Base-by-base conservation (phyloP, 2,329 filamentous ascomycete species). In the Balansia obtecta region DNA sequence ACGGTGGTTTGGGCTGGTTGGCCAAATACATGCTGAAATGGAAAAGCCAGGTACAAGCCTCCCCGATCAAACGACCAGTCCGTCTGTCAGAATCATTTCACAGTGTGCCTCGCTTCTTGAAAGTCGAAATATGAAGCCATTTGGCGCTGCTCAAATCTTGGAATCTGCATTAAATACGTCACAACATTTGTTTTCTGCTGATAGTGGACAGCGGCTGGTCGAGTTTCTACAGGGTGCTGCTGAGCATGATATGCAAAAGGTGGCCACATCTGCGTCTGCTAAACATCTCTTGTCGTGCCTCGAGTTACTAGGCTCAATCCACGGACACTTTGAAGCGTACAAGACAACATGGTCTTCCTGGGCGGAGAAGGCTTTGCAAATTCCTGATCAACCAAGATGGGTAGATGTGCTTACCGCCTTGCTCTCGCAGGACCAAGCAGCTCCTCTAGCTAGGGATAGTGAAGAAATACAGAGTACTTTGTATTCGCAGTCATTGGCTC, bases 211-310 rank as follows among this genome's bases (percentile, higher is more conserved):
- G 7, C 58, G 65, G 1, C 65, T 82, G 12, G 64, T 71, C 4
- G 59, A 68, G 0, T 65, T 74, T 15, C 65, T 82, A 2, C 63
- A 65, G 2, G 55, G 57, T 1, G 79, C 86, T 41, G 65, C 85
- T 4, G 64, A 71, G 18, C 68, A 78, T 1, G 70, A 82, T 53
- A 69, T 85, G 13, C 69, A 76, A 0, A 66, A 70, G 1, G 68
- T 93, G 15, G 66, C 90, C 2, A 66, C 75, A 2, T 89, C 87
- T 0, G 79, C 85, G 0, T 90, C 88, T 1, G 78, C 80, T 0
- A 65, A 76, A 2, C 76, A 83, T 47, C 64, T 95, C 0, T 69
- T 89, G 8, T 77, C 82, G 0, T 79, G 82, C 11, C 69, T 95
- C 0, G 75, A 82, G 45, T 64, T 75, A 0, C 69, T 82, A 40